Percentiles rank a stretch among this genome's conserved stretches.
Conservation (phyloP, 1,284 basidiomycete genomes). For the Malassezia caprae region DNA sequence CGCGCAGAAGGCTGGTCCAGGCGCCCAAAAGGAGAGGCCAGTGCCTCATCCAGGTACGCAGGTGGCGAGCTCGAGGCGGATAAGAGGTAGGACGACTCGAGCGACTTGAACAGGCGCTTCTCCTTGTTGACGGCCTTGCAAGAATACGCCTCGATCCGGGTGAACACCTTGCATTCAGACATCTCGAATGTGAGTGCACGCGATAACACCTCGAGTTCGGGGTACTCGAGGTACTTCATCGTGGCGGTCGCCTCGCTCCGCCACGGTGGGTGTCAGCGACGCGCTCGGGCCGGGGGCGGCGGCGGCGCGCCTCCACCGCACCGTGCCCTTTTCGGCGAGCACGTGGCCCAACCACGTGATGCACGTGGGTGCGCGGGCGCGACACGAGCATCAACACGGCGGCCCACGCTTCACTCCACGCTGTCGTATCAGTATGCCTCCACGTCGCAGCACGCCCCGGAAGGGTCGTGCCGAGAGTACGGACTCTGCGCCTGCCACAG, state of each 20-base stretch:
- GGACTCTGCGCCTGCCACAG: not conserved
- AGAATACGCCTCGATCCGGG: constrained; percentile 89
- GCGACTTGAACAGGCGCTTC: constrained; percentile 85
- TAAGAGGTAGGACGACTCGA: constrained; percentile 50
- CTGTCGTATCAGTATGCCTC: constrained; percentile 9
- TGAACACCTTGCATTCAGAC: constrained; percentile 79
- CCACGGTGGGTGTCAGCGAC: not conserved
- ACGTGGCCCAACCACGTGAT: constrained; percentile 3
- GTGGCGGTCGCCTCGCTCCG: not conserved
- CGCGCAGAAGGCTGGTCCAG: constrained; percentile 55
- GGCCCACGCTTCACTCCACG: constrained; percentile 1
- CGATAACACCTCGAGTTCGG: constrained; percentile 66
- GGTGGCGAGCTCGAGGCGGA: constrained; percentile 42
- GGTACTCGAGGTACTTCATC: constrained; percentile 87
- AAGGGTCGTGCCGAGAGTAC: constrained; percentile 9
- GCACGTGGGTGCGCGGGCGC: constrained; percentile 2
- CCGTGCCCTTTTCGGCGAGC: not conserved
- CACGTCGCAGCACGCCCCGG: constrained; percentile 18
- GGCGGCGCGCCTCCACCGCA: not conserved
- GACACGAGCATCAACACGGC: constrained; percentile 10
- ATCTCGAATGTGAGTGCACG: constrained; percentile 63
- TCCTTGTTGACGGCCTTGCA: constrained; percentile 96
- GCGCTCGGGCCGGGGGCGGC: constrained; percentile 3
- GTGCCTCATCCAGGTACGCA: constrained; percentile 37
- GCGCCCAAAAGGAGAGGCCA: constrained; percentile 48